phyloP scores from a whole-genome alignment of 495 filamentous ascomycete species.

The Baudoinia panamericana region DNA sequence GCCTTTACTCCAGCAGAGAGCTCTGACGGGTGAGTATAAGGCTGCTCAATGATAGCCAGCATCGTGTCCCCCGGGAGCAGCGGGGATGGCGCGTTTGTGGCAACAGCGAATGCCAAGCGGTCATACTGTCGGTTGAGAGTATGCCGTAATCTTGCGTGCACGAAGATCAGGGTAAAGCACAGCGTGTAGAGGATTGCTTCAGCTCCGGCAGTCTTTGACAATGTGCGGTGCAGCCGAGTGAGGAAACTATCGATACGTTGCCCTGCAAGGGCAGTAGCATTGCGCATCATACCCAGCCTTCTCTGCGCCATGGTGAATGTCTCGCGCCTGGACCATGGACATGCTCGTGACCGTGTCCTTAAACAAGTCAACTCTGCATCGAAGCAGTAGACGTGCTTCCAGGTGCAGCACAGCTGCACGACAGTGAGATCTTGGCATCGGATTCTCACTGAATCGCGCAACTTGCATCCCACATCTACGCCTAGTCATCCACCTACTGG shows the following conservation, averaged over 20 bases:
- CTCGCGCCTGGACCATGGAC: no score
- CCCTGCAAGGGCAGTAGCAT: not conserved
- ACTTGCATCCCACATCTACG: no score
- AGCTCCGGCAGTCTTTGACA: constrained; percentile 20
- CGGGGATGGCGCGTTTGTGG: constrained; percentile 15
- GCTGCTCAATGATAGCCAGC: constrained; percentile 32
- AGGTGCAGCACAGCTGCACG: no score
- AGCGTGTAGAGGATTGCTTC: constrained; percentile 24
- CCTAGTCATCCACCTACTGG: no score
- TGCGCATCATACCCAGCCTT: no score
- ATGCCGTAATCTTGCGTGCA: constrained; percentile 15
- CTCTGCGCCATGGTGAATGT: no score
- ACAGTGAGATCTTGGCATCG: no score
- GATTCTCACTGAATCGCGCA: no score
- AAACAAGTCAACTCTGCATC: no score
- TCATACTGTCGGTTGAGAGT: constrained; percentile 15
- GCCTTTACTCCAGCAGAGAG: constrained; percentile 28
- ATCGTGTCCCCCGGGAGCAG: constrained; percentile 30
- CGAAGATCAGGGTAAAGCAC: constrained; percentile 21
- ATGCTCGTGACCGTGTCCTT: no score
- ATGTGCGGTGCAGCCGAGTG: constrained; percentile 21
- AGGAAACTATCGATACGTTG: constrained; percentile 18
- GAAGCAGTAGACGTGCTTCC: no score
- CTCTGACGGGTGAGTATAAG: constrained; percentile 24
- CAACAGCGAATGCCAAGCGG: constrained; percentile 12